Percentiles rank a stretch among this genome's conserved stretches.
These are phyloP conservation scores for Waitea zeae DNA, from an alignment of 1,284 basidiomycete genomes.

Conservation along the genomic window DNA sequence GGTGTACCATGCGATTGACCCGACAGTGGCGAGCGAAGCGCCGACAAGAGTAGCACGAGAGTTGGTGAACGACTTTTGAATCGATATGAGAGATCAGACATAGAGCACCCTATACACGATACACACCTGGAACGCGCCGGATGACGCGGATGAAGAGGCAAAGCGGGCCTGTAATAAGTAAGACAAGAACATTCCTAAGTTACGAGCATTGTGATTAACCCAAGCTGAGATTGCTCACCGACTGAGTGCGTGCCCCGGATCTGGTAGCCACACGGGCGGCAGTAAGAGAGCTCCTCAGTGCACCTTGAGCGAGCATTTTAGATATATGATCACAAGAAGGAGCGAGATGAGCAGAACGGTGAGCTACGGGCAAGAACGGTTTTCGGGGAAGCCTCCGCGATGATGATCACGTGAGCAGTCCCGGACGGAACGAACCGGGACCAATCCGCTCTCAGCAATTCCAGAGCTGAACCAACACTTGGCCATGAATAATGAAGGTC, in stretches of 20 bases:
- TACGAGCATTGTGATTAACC: conserved; percentile 4
- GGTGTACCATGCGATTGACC: conserved; percentile 91
- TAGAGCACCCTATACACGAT: background rate
- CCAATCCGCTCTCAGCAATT: too few relatives aligned
- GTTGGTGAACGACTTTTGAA: conserved; percentile 28
- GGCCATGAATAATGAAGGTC: too few relatives aligned
- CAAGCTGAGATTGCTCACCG: background rate
- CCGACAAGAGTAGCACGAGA: conserved; percentile 71
- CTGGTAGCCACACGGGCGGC: background rate
- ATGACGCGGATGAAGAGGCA: conserved; percentile 37
- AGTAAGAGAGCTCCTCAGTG: background rate
- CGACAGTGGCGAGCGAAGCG: conserved; percentile 65
- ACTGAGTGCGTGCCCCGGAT: background rate
- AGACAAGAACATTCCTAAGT: too few relatives aligned
- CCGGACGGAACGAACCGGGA: too few relatives aligned
- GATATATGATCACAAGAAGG: too few relatives aligned
- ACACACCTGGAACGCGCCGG: conserved; percentile 43
- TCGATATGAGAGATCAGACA: background rate
- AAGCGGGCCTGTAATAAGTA: conserved; percentile 44
- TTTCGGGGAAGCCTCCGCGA: too few relatives aligned
- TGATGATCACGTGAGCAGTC: too few relatives aligned
- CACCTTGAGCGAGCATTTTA: background rate
- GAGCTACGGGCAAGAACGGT: background rate
- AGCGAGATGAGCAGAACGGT: background rate
- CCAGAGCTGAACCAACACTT: too few relatives aligned